Base-by-base conservation (phyloP, 106 monocot genomes). In the Allium cepa region DNA sequence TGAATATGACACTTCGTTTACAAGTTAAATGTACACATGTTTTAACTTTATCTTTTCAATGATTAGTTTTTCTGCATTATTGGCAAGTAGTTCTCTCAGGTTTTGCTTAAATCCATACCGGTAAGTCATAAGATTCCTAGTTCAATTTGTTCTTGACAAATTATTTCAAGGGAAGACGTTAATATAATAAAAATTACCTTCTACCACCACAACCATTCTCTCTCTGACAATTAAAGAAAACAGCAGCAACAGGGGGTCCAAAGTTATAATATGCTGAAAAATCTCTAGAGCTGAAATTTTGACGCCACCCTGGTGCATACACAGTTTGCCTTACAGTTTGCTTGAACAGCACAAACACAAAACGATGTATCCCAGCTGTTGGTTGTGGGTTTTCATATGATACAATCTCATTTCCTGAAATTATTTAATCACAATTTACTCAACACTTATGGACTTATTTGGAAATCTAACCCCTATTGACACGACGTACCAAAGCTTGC, bases 171-270 rank as follows among this genome's bases (percentile, higher is more conserved):
- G 26, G 47, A 26, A 15, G n/a, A 36, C 10, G 17, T 49, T 36
- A 47, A 27, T 46, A n/a, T 0, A 12, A 7, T 60, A 9, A 18
- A 22, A 46, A 63, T 18, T 55, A 81, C 80, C 80, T 80, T 80
- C 80, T 75, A 56, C 81, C 81, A 28, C 81, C 81, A 48, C 77
- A 81, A 17, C 81, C 81, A 56, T 57, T 70, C 70, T 81, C 81
- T 53, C 81, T 81, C 63, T 81, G 81, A 55, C 81, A 81, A 63
- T 81, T 81, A 60, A 77, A 82, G 59, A 73, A 82, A 51, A 82
- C 53, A 56, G 81, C 72, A 55, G 81, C 81, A 9, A 77, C 81
- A 13, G 81, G 81, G 0, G 64, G 52, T 10, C 81, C 81, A 36
- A 82, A 77, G 55, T 70, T 73, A 59, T 82, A 77, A 59, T 64